Percentiles rank a stretch among this genome's conserved stretches.
These are phyloP conservation scores for Xylaria grammica DNA, from an alignment of 495 filamentous ascomycete genomes.

Conservation along the genomic window DNA sequence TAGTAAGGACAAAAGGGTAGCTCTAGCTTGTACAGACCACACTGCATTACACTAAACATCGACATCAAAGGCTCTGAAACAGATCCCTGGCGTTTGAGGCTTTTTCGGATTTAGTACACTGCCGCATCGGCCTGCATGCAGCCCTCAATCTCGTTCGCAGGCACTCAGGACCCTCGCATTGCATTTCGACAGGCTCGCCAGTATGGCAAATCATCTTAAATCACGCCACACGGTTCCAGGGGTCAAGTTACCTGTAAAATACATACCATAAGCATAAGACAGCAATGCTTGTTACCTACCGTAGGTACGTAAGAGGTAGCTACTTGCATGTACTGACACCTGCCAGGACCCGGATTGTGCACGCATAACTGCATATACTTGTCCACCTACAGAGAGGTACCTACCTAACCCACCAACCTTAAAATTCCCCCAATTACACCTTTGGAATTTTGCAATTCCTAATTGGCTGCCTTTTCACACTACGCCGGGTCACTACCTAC, in stretches of 20 bases:
- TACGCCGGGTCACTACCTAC: no score
- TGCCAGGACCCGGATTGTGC: no score
- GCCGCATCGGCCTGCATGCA: constrained; percentile 2
- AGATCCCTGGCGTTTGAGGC: constrained; percentile 13
- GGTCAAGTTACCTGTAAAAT: constrained; percentile 2
- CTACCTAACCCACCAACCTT: no score
- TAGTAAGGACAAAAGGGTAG: neutral
- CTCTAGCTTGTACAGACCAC: no score
- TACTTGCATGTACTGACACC: no score
- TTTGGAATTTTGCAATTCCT: no score
- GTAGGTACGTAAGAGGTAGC: no score
- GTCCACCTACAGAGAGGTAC: neutral
- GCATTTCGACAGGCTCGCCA: neutral
- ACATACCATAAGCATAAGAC: no score
- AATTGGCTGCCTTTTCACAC: no score
- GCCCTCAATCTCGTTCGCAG: constrained; percentile 1
- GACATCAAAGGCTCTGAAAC: neutral
- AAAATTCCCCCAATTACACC: no score
- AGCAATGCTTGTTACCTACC: no score
- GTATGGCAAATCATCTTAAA: neutral
- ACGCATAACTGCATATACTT: constrained; percentile 1
- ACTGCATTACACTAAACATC: neutral
- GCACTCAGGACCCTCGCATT: neutral
- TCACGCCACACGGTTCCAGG: constrained; percentile 7
- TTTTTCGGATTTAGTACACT: constrained; percentile 7